Evolutionary conservation across 2,329 filamentous ascomycete species (phyloP), one percentile per base, ranked within the genome.

Genomic region (Juglanconis sp.): DNA sequence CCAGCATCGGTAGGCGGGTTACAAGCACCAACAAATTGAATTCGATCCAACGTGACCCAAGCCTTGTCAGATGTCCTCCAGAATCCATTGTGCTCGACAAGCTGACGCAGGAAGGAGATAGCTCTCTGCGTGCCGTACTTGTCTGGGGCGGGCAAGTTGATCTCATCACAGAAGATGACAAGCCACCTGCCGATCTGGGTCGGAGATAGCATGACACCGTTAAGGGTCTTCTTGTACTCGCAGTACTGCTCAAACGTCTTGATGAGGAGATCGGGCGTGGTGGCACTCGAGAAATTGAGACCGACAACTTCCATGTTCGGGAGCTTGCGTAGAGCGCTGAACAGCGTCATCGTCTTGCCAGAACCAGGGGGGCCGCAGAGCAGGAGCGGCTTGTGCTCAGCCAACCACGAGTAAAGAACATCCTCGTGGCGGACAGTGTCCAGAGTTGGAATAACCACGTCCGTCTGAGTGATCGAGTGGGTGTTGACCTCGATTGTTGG

Each of bases 231-330:
- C 80, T 94, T 96, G 79, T 99, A 99, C 76, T 99, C 95, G 76
- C 95, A 99, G 75, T 99, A 97, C 73, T 99, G 96, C 77, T 99
- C 95, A 67, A 99, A 96, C 0, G 96, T 99, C 82, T 99, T 99
- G 80, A 99, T 93, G 64, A 99, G 85, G 34, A 99, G 86, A 74
- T 99, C 96, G 1, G 95, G 96, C 0, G 95, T 99, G 0, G 96
- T 99, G 1, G 95, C 96, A 68, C 95, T 99, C 4, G 96, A 99
- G 75, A 99, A 99, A 77, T 99, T 99, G 72, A 99, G 91, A 53
- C 95, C 95, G 36, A 99, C 96, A 60, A 97, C 92, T 76, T 99
- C 95, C 93, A 99, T 97, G 72, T 97, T 97, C 3, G 94, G 94
- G 60, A 99, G 81, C 76, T 99, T 99, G 65, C 95, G 89, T 57